Evolutionary conservation across 495 filamentous ascomycete genomes (phyloP).

Genomic region (Hyaloscypha variabilis): DNA sequence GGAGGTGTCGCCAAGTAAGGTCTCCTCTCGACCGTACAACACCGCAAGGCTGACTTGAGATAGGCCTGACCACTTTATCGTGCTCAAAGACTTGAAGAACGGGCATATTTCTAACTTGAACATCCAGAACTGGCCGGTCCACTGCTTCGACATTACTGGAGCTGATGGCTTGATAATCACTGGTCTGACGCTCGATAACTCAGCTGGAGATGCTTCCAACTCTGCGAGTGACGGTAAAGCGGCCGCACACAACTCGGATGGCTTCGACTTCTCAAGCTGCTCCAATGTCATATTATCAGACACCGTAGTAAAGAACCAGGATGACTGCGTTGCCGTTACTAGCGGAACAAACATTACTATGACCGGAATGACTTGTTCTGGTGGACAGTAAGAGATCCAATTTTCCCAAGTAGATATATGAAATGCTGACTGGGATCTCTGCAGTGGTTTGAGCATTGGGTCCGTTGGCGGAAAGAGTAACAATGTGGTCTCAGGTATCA

Average conservation of each 20-base stretch:
- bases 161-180: constrained; percentile 49
- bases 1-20: constrained; percentile 51
- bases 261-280: constrained; percentile 56
- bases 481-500: constrained; percentile 61
- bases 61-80: constrained; percentile 50
- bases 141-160: constrained; percentile 59
- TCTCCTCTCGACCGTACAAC: not conserved
- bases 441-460: constrained; percentile 62
- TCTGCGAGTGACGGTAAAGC: constrained; percentile 33
- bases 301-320: constrained; percentile 62
- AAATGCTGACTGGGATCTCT: not conserved
- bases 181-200: constrained; percentile 62
- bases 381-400: constrained; percentile 45
- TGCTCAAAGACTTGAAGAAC: constrained; percentile 41
- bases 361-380: constrained; percentile 50
- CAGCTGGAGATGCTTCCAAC: constrained; percentile 53
- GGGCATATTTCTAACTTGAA: constrained; percentile 40
- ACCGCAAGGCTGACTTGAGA: constrained; percentile 48
- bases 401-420: not conserved
- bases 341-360: constrained; percentile 61
- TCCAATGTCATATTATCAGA: constrained; percentile 54
- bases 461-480: constrained; percentile 64
- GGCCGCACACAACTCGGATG: constrained; percentile 66
- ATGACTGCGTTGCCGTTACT: constrained; percentile 66
- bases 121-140: constrained; percentile 62